Base-by-base conservation (phyloP, 257 asterid species). In the Gentiana dahurica region DNA sequence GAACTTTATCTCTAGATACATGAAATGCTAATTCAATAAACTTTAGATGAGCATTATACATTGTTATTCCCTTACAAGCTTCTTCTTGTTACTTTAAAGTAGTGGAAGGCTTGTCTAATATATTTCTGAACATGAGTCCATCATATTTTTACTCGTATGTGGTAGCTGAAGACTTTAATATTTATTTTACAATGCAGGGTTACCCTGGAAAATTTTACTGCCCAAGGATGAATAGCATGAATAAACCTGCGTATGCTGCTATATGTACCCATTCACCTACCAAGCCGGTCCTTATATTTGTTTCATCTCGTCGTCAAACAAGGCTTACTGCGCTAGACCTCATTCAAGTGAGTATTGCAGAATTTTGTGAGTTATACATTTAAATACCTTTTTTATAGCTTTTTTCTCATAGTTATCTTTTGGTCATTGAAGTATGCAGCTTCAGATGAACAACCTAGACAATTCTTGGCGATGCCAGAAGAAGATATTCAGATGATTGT, bases 181-280 rank as follows among this genome's bases (percentile, higher is more conserved):
- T 58, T 10, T 49, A 39, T 43, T 32, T 68, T 36, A 12, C 70
- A 41, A 52, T 38, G 74, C 86, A 91, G 98, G 98, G 98, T 62
- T 91, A 87, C 75, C 98, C 98, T 58, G 97, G 98, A 62, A 91
- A 91, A 75, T 91, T 69, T 70, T 91, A 91, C 72, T 91, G 97
- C 81, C 98, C 98, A 64, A 91, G 98, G 78, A 91, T 91, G 98
- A 91, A 91, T 77, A 91, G 98, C 83, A 91, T 91, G 98, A 91
- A 91, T 66, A 91, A 91, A 63, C 98, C 98, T 55, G 61, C 98
- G 9, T 91, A 91, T 77, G 98, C 98, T 76, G 95, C 98, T 64
- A 87, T 91, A 73, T 83, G 94, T 73, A 87, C 98, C 54, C 94
- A 91, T 77, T 87, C 98, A 58, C 98, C 98, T 59, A 68, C 87